Conservation (phyloP, 305 asterid species). For the Lippia alba region DNA sequence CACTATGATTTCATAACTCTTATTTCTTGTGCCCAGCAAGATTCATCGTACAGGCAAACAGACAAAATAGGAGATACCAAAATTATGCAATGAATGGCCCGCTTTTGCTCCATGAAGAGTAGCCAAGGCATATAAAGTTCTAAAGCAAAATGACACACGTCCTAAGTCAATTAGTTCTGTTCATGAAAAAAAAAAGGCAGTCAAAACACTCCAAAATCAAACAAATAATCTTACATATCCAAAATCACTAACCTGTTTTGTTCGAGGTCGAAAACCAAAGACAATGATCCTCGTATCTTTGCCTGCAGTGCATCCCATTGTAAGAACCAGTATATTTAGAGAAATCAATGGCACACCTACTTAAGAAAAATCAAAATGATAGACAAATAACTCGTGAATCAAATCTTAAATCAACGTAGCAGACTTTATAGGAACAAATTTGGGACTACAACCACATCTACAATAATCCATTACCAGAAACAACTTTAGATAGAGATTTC, state of each 20-base stretch:
- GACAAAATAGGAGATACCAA: not conserved
- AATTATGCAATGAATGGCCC: not conserved
- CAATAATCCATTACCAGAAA: conserved; percentile 18
- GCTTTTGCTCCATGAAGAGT: not conserved
- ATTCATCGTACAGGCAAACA: not conserved
- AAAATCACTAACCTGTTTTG: conserved; percentile 76
- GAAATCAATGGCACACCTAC: conserved; percentile 28
- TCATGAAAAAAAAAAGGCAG: not conserved
- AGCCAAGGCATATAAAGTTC: not conserved
- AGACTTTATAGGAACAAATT: not conserved
- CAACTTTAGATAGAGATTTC: conserved; percentile 1
- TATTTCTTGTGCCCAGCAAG: not conserved
- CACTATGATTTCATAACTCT: conserved; percentile 9
- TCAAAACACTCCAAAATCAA: conserved; percentile 29
- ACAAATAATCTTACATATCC: conserved; percentile 31
- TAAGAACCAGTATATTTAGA: conserved; percentile 23
- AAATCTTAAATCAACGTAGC: conserved; percentile 2
- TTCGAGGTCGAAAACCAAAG: conserved; percentile 91
- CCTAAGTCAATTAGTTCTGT: not conserved
- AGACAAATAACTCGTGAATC: conserved; percentile 7
- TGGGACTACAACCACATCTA: conserved; percentile 15
- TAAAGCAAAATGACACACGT: not conserved
- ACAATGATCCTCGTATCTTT: conserved; percentile 96
- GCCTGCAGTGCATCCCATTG: conserved; percentile 55
- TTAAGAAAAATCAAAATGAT: conserved; percentile 22